Conservation (phyloP, 331 rosid genomes). For the Telfairia occidentalis region DNA sequence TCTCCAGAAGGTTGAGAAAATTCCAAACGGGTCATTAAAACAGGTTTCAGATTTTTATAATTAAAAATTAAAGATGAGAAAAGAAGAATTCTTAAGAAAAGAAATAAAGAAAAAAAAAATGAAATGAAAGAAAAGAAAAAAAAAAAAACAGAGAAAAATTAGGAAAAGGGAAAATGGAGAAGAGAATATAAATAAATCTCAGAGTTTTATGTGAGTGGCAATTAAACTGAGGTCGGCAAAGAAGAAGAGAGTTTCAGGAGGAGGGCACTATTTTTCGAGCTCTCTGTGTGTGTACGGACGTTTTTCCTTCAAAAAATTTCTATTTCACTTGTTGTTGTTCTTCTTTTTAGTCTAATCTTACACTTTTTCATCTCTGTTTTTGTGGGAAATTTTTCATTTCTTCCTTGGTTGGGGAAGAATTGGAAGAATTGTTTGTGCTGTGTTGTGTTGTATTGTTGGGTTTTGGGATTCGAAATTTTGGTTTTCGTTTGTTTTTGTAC, state of each 20-base stretch:
- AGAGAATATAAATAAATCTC: conserved; percentile 7
- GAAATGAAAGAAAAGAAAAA: background rate
- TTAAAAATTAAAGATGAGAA: too few relatives aligned
- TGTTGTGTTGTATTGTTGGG: background rate
- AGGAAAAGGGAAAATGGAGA: background rate
- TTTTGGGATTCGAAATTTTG: background rate
- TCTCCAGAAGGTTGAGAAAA: background rate
- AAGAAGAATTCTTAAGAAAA: too few relatives aligned
- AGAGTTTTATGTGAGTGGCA: conserved; percentile 3
- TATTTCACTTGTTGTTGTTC: background rate
- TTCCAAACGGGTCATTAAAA: background rate
- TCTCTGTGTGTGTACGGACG: background rate
- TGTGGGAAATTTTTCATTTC: background rate
- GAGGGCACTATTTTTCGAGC: background rate
- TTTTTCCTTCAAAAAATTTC: background rate
- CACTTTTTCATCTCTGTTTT: background rate
- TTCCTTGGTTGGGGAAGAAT: background rate
- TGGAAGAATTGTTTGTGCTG: background rate
- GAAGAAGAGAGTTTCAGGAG: background rate
- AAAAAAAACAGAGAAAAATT: too few relatives aligned
- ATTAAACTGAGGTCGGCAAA: conserved; percentile 13
- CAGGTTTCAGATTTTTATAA: too few relatives aligned
- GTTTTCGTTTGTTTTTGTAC: background rate
- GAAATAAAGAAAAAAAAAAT: too few relatives aligned
- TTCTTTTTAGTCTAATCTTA: background rate